These are phyloP conservation scores for Termitomyces sp. DNA, from an alignment of 768 basidiomycete species.

Conservation along the genomic window DNA sequence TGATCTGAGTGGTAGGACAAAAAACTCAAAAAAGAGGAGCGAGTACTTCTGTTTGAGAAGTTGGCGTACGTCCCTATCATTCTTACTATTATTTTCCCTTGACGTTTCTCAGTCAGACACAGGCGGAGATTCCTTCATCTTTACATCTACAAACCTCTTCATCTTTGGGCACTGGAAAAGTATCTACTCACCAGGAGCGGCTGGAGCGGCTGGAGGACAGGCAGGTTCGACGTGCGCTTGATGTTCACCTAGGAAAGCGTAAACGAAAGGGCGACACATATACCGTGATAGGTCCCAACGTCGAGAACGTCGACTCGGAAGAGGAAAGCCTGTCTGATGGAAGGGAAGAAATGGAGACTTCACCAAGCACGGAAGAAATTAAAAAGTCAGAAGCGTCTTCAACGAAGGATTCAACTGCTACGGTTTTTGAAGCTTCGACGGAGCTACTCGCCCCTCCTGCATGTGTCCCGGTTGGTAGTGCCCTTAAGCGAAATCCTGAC, in stretches of 20 bases:
- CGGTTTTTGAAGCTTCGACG: neutral
- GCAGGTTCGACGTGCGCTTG: slow-evolving; percentile 45
- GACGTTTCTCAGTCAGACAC: slow-evolving; percentile 55
- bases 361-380: neutral
- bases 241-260: slow-evolving; percentile 41
- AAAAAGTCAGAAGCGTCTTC: slow-evolving; percentile 3
- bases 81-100: slow-evolving; percentile 13
- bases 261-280: slow-evolving; percentile 39
- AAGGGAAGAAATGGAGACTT: neutral
- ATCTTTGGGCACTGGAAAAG: slow-evolving; percentile 73
- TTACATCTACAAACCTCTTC: slow-evolving; percentile 72
- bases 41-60: slow-evolving; percentile 70
- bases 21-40: slow-evolving; percentile 88
- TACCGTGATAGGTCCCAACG: slow-evolving; percentile 29
- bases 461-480: slow-evolving; percentile 46
- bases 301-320: slow-evolving; percentile 16
- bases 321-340: slow-evolving; percentile 19
- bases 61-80: slow-evolving; percentile 53
- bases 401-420: neutral
- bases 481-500: slow-evolving; percentile 59
- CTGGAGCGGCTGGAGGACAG: slow-evolving; percentile 56
- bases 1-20: slow-evolving; percentile 57
- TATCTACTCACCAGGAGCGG: slow-evolving; percentile 52
- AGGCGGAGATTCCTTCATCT: slow-evolving; percentile 56
- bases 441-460: slow-evolving; percentile 13